These are phyloP conservation scores for Mycena rosella DNA, from an alignment of 768 basidiomycete genomes.

Conservation along the genomic window DNA sequence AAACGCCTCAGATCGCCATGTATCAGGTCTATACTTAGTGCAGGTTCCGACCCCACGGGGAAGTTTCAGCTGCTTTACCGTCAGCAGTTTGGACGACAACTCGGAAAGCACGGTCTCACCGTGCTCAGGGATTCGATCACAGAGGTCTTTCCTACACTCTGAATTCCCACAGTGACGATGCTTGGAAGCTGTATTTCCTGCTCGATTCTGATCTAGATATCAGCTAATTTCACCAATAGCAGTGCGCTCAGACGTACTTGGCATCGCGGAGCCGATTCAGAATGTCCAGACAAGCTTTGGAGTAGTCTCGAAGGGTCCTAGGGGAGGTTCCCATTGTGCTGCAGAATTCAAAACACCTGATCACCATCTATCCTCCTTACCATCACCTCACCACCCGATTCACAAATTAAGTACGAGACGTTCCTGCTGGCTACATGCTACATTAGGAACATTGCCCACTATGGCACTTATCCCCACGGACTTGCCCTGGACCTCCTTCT, in stretches of 20 bases:
- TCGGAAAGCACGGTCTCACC: neutral
- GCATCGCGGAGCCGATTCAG: conserved; percentile 23
- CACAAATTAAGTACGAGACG: too few relatives aligned
- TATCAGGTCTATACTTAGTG: conserved; percentile 14
- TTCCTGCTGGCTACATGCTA: too few relatives aligned
- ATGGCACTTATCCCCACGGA: too few relatives aligned
- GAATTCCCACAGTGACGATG: conserved; percentile 19
- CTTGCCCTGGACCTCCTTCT: too few relatives aligned
- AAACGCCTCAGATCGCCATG: neutral
- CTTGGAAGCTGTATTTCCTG: conserved; percentile 20
- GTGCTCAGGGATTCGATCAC: conserved; percentile 23
- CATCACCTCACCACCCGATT: too few relatives aligned
- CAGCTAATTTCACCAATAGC: neutral
- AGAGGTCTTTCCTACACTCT: conserved; percentile 25
- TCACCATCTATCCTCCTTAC: conserved; percentile 2
- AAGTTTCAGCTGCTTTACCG: conserved; percentile 16
- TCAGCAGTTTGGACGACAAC: conserved; percentile 1
- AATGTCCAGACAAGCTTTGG: conserved; percentile 24
- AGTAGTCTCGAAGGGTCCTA: conserved; percentile 21
- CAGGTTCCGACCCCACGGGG: conserved; percentile 23
- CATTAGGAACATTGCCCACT: too few relatives aligned
- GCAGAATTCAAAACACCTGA: neutral
- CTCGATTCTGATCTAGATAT: conserved; percentile 14
- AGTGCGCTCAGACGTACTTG: neutral
- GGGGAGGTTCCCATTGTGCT: conserved; percentile 14